phyloP scores from a whole-genome alignment of 1,284 basidiomycete genomes.

The Somion occarium region DNA sequence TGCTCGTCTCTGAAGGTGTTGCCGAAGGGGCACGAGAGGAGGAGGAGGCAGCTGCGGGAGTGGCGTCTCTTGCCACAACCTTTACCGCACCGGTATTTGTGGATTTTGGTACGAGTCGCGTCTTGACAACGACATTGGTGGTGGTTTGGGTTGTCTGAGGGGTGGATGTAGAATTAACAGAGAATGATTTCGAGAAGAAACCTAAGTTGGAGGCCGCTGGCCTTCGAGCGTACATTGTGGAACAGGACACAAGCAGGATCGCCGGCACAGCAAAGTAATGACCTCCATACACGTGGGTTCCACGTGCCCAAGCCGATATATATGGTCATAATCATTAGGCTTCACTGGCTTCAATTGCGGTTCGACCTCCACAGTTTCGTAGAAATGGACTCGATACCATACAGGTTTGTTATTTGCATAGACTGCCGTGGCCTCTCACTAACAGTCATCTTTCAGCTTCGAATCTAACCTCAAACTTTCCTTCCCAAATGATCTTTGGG shows the following conservation, averaged over 20 bases:
- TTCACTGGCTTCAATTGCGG: too few species aligned
- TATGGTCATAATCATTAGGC: too few species aligned
- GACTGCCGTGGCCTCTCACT: too few species aligned
- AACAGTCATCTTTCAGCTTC: too few species aligned
- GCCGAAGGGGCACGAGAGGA: constrained; percentile 6
- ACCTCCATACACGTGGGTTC: neutral
- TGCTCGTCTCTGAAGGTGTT: constrained; percentile 3
- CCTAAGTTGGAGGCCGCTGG: constrained; percentile 6
- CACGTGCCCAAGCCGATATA: too few species aligned
- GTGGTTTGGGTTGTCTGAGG: neutral
- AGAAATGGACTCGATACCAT: too few species aligned
- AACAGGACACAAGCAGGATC: constrained; percentile 1
- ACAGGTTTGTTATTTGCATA: too few species aligned
- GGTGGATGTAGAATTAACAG: constrained; percentile 2
- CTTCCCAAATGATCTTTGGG: too few species aligned
- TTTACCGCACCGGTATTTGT: constrained; percentile 18
- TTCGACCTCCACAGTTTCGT: too few species aligned
- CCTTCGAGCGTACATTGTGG: constrained; percentile 1
- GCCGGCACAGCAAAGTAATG: neutral
- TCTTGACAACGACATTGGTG: constrained; percentile 7
- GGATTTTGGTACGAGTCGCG: constrained; percentile 5
- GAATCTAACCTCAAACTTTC: too few species aligned
- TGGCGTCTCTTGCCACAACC: constrained; percentile 20
- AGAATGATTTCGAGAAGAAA: constrained; percentile 10
- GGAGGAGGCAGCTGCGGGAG: constrained; percentile 11